Conservation (phyloP, 441 rosid species). For the Adansonia madagascariensis region DNA sequence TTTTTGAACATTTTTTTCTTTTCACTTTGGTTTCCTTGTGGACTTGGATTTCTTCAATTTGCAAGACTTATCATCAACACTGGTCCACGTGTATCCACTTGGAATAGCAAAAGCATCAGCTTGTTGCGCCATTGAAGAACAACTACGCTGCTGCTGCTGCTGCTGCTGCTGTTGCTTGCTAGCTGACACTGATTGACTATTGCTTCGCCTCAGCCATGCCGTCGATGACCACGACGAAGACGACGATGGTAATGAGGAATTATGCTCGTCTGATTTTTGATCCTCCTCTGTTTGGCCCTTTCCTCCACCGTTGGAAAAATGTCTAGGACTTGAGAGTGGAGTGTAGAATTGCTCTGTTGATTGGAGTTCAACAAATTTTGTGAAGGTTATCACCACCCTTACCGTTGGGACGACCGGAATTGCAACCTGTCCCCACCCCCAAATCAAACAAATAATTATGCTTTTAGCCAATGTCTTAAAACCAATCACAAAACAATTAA, state of each 20-base stretch:
- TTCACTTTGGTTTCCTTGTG: slow-evolving; percentile 51
- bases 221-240: slow-evolving; percentile 40
- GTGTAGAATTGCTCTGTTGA: slow-evolving; percentile 76
- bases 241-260: slow-evolving; percentile 32
- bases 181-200: slow-evolving; percentile 43
- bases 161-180: slow-evolving; percentile 52
- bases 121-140: slow-evolving; percentile 32
- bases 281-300: slow-evolving; percentile 50
- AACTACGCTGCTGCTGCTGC: slow-evolving; percentile 28
- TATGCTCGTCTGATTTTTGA: slow-evolving; percentile 40
- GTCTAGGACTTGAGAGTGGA: slow-evolving; percentile 77
- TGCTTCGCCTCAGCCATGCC: slow-evolving; percentile 57
- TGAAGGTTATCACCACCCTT: slow-evolving; percentile 84
- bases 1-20: neutral
- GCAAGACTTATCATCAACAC: slow-evolving; percentile 51
- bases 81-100: slow-evolving; percentile 64
- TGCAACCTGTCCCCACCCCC: slow-evolving; percentile 58
- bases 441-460: slow-evolving; percentile 15
- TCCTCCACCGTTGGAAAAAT: slow-evolving; percentile 35
- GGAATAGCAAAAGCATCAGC: slow-evolving; percentile 81
- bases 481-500: slow-evolving; percentile 8
- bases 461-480: too few species aligned
- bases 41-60: slow-evolving; percentile 65
- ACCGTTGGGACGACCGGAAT: slow-evolving; percentile 95
- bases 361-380: slow-evolving; percentile 71